Evolutionary conservation across 768 basidiomycete genomes (phyloP), one percentile per base, ranked within the genome.

Genomic region (Tephrocybe sp.): DNA sequence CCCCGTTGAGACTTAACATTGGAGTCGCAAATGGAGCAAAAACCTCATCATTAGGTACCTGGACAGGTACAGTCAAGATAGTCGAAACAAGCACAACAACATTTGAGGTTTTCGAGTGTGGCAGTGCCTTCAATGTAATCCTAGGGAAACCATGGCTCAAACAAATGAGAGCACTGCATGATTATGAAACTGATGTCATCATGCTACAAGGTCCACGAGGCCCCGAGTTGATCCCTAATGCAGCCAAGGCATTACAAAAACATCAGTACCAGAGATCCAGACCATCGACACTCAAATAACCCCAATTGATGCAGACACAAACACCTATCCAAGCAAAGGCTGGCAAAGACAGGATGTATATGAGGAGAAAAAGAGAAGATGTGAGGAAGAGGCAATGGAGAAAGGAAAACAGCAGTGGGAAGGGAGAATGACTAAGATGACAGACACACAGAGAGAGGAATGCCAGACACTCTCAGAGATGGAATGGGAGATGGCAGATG

Each of bases 121-220:
- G 60, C 0, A 56, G 55, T 0, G 57, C 58, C 19, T 68, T 62
- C 60, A 37, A 49, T 7, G 36, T 67, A 18, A 44, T 67, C 0
- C 53, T 69, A 6, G 64, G 67, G n/a, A 69, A 69, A 47, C 65
- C 62, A 1, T 40, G 58, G 12, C 55, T 69, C 1, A 39, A 52
- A 22, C 28, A 27, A 11, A 59, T 66, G 30, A 5, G 49, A 12
- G 62, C 57, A 2, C 22, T 59, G 2, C 66, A 66, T 16, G 57
- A 66, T 21, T 67, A 64, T 22, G 41, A 22, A 0, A 31, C 28
- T 8, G 57, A 61, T 30, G 28, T n/a, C 19, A 38, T 61, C 13
- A 27, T 32, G 19, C 7, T 49, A 38, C n/a, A 34, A 9, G 47
- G 35, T 1, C 27, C 16, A 5, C 8, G n/a, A 6, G 18, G 4